phyloP scores from a whole-genome alignment of 75 land plant species.

The Sequoia sempervirens region DNA sequence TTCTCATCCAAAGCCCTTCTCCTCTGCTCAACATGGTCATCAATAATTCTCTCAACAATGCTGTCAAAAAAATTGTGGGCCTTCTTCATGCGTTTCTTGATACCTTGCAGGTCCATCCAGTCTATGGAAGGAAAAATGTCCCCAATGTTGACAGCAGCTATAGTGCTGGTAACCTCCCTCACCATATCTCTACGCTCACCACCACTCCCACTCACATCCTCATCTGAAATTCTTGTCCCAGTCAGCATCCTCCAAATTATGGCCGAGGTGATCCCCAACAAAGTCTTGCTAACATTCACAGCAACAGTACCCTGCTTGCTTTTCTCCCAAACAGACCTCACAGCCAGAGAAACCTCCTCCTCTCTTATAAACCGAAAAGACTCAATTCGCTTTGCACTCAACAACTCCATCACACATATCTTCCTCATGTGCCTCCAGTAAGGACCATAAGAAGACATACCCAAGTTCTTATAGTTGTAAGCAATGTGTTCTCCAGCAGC shows the following conservation, averaged over 20 bases:
- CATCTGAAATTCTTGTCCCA: slow-evolving; percentile 17
- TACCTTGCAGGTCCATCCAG: slow-evolving; percentile 38
- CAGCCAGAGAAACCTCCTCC: background rate
- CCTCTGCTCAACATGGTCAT: slow-evolving; percentile 29
- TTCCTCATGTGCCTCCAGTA: slow-evolving; percentile 1
- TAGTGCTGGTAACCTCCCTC: slow-evolving; percentile 7
- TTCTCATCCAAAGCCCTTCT: background rate
- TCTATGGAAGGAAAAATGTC: slow-evolving; percentile 52
- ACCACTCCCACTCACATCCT: slow-evolving; percentile 17
- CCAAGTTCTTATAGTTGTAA: background rate
- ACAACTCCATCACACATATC: too few species aligned
- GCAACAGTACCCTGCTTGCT: background rate
- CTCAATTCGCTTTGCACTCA: background rate
- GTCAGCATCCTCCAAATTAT: slow-evolving; percentile 23
- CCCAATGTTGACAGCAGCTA: slow-evolving; percentile 48
- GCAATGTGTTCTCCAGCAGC: background rate
- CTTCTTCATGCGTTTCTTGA: slow-evolving; percentile 25
- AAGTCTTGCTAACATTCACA: slow-evolving; percentile 22
- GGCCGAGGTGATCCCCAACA: slow-evolving; percentile 6
- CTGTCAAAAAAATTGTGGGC: slow-evolving; percentile 27
- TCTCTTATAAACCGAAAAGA: background rate
- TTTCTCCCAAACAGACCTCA: background rate
- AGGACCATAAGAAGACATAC: background rate
- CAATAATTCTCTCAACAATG: slow-evolving; percentile 45
- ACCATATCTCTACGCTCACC: slow-evolving; percentile 14